Conservation (phyloP, 1,139 yeast species). For the Diutina neorugosa region DNA sequence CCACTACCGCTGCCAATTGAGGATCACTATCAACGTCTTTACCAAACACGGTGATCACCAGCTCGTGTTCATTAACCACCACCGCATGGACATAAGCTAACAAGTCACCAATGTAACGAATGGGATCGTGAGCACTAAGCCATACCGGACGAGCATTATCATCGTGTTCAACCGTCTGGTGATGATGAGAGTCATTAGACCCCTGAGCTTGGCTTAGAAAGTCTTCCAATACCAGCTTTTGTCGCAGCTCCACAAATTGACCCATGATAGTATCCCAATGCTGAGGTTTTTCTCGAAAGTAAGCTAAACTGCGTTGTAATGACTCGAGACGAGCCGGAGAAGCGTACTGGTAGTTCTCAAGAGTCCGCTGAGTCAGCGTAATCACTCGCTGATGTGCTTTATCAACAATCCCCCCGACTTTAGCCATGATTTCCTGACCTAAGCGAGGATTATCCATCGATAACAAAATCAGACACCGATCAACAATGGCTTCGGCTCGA, state of each 20-base stretch:
- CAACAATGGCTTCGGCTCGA: constrained; percentile 53
- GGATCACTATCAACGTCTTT: constrained; percentile 81
- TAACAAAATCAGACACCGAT: constrained; percentile 56
- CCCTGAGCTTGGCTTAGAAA: constrained; percentile 41
- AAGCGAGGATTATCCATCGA: constrained; percentile 59
- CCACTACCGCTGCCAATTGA: constrained; percentile 21
- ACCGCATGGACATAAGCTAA: constrained; percentile 82
- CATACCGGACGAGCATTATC: constrained; percentile 37
- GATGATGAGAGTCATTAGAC: constrained; percentile 8
- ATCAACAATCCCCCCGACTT: constrained; percentile 40
- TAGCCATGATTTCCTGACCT: constrained; percentile 58
- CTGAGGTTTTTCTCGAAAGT: constrained; percentile 28
- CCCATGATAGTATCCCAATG: constrained; percentile 38
- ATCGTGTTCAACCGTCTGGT: background rate
- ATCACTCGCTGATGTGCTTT: constrained; percentile 40
- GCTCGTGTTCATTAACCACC: constrained; percentile 80
- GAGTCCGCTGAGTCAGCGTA: constrained; percentile 21
- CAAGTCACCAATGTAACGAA: constrained; percentile 75
- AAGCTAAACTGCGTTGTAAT: constrained; percentile 23
- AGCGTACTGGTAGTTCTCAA: constrained; percentile 24
- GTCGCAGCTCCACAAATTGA: constrained; percentile 40
- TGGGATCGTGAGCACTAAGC: constrained; percentile 68
- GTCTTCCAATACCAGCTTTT: constrained; percentile 45
- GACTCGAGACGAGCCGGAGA: constrained; percentile 16
- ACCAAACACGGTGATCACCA: background rate